Evolutionary conservation across 768 basidiomycete species (phyloP), one percentile per base, ranked within the genome.

Genomic region (Polyporus arcularius): DNA sequence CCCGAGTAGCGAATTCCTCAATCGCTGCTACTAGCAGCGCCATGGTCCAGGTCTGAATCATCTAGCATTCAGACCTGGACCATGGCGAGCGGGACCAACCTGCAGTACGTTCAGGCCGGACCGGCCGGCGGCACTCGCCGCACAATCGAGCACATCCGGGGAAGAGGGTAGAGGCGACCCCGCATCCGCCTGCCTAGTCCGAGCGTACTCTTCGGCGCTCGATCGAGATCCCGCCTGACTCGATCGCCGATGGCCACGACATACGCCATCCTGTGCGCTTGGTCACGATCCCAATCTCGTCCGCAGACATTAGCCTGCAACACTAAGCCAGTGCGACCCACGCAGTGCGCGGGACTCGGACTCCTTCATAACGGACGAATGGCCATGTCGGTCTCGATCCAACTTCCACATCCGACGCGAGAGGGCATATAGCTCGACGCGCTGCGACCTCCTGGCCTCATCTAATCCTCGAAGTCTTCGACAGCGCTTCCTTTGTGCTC

Each of bases 261-360:
- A 26, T 18, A 48, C 51, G 39, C 31, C 28, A 28, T 21, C 31
- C 15, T 30, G 7, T 35, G 41, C 32, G 48, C 60, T 61, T 52
- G 55, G 55, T 61, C 49, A 56, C 26, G 40, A 52, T 30, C 31
- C 42, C 35, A 52, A 61, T 52, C 21, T 26, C n/a, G n/a, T n/a
- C 16, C n/a, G 21, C 28, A 15, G 6, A 30, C 26, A 28, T 21
- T 11, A 48, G 28, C 35, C 35, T 35, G 35, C 35, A 1, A 12
- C 46, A 15, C 9, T 3, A 12, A 47, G 11, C 18, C 2, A 2
- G 21, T 18, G 46, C 46, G 7, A 26, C 10, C 46, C 21, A 30
- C 21, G 5, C 14, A 18, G 8, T 28, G 46, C 26, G 26, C 46
- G 46, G 46, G 21, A 15, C 21, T 7, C 35, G 1, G 35, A 46